Evolutionary conservation across 306 rosid genomes (phyloP), one percentile per base, ranked within the genome.

Genomic region (Cicer pinnatifidum): DNA sequence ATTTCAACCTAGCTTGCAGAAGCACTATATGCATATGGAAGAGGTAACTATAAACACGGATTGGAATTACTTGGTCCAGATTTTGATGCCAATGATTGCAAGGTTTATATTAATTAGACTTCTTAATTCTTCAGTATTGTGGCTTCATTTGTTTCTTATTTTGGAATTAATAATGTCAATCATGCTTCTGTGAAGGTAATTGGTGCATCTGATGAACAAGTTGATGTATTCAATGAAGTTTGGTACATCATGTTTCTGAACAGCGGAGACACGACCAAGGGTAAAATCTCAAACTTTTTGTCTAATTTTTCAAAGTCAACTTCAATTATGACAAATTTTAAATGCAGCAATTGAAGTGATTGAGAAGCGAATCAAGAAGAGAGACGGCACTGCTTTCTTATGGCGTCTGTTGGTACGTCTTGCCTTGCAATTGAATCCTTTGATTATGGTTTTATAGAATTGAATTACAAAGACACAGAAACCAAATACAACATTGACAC

Each of bases 121-220:
- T 37, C n/a, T 67, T 15, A 4, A 28, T 28, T 3, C 35, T 12
- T 65, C 44, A 13, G 15, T 12, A 6, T 17, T 28, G 6, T 50
- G 11, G 44, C 47, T 9, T 38, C 57, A 38, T 46, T 50, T 10
- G 19, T 67, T 66, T 48, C 59, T 6, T 46, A 4, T 50, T 7
- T 16, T 8, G 13, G 9, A 23, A 10, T 76, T 82, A 39, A 60
- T 33, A 33, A 57, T 7, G 15, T 11, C 28, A 50, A 37, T 15
- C 45, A 38, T 50, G 37, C 9, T 80, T 37, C 9, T 82, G 37
- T 82, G 75, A 48, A 93, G 98, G 76, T 81, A 28, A 87, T 93
- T 11, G 97, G 98, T 6, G 98, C 97, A 41, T 89, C 98, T 1
- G 88, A 88, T 48, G 98, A 93, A 87, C 98, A 93, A 78, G 72